phyloP scores from a whole-genome alignment of 805 yeast species.

The Yamadazyma phyllophila region DNA sequence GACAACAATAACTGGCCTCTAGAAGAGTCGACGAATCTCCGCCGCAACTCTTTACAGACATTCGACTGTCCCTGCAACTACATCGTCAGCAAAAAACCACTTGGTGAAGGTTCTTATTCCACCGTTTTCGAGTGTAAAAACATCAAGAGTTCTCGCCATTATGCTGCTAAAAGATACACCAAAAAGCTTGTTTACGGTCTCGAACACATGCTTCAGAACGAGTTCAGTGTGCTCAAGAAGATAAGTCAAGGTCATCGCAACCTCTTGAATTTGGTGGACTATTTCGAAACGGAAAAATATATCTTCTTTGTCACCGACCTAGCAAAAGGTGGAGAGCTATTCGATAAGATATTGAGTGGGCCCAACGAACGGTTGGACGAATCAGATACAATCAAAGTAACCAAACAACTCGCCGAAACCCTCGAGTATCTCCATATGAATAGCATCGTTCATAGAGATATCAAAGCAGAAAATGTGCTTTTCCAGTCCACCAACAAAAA shows the following conservation, averaged over 20 bases:
- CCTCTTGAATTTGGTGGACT: constrained; percentile 61
- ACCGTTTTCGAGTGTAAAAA: constrained; percentile 50
- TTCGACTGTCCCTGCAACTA: constrained; percentile 31
- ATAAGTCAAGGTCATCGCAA: constrained; percentile 51
- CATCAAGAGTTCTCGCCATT: constrained; percentile 37
- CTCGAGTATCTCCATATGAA: constrained; percentile 57
- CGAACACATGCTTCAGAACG: constrained; percentile 55
- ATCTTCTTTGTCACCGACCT: constrained; percentile 61
- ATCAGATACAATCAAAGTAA: constrained; percentile 47
- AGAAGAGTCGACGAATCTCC: constrained; percentile 15
- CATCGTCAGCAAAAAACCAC: constrained; percentile 23
- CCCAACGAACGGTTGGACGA: constrained; percentile 42
- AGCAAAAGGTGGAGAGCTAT: constrained; percentile 68
- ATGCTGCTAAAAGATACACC: constrained; percentile 54
- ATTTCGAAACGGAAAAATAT: constrained; percentile 62
- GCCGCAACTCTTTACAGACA: constrained; percentile 11
- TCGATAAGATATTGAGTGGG: constrained; percentile 49
- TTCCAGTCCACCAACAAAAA: constrained; percentile 39
- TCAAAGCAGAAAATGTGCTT: constrained; percentile 70
- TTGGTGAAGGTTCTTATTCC: constrained; percentile 51
- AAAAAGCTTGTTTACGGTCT: constrained; percentile 52
- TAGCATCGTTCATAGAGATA: constrained; percentile 65
- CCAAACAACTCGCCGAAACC: constrained; percentile 52
- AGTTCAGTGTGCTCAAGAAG: constrained; percentile 53
- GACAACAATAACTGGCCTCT: constrained; percentile 21